phyloP scores from a whole-genome alignment of 2,329 filamentous ascomycete genomes.

The Penicillium sp. region DNA sequence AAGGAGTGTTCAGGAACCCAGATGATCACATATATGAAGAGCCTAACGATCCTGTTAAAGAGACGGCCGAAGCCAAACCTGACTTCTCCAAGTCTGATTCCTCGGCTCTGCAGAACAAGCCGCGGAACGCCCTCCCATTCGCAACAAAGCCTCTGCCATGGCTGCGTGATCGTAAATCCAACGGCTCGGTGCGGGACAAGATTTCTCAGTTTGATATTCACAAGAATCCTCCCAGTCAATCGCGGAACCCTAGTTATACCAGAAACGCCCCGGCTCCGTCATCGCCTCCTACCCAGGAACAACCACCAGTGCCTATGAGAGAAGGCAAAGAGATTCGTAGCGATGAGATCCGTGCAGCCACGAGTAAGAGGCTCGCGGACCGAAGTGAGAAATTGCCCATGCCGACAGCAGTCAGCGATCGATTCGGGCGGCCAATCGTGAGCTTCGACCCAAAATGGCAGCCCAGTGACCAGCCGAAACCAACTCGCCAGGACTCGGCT shows the following conservation, averaged over 20 bases:
- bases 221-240: conserved; percentile 76
- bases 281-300: conserved; percentile 20
- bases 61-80: conserved; percentile 20
- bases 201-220: conserved; percentile 66
- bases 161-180: conserved; percentile 30
- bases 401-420: conserved; percentile 86
- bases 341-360: conserved; percentile 84
- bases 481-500: conserved; percentile 12
- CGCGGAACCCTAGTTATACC: conserved; percentile 73
- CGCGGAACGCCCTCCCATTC: conserved; percentile 58
- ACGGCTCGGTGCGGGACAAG: conserved; percentile 45
- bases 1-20: conserved; percentile 54
- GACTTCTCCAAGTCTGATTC: conserved; percentile 30
- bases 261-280: conserved; percentile 52
- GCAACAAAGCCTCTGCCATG: conserved; percentile 41
- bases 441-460: conserved; percentile 87
- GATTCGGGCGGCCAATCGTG: conserved; percentile 86
- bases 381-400: conserved; percentile 81
- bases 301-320: conserved; percentile 54
- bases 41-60: conserved; percentile 51
- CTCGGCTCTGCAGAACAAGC: conserved; percentile 53
- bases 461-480: conserved; percentile 46
- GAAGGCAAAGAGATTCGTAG: conserved; percentile 77
- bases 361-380: conserved; percentile 80
- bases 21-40: conserved; percentile 77